Evolutionary conservation across 371 early-diverging fungal species (phyloP).

Genomic region (Syncephalastrum racemosum): DNA sequence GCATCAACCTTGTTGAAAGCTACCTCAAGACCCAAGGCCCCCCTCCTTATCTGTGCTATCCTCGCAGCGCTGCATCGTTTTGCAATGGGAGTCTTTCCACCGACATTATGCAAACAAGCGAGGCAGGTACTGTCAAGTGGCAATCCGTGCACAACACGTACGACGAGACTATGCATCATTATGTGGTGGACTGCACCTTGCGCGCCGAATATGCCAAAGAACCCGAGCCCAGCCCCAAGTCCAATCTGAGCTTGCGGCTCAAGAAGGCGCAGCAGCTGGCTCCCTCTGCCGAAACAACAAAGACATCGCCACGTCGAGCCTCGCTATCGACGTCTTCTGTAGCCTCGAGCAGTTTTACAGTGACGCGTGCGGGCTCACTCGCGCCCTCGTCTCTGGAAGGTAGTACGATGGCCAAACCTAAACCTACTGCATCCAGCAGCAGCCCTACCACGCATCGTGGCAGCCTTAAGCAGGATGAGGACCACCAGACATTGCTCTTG

Average conservation of each 20-base stretch:
- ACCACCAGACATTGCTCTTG: conserved; percentile 24
- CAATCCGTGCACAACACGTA: no score
- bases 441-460: conserved; percentile 1
- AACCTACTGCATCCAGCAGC: conserved; percentile 7
- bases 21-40: conserved; percentile 53
- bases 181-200: no score
- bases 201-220: not conserved
- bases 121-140: no score
- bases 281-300: no score
- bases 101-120: no score
- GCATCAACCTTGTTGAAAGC: conserved; percentile 44
- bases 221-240: conserved; percentile 1
- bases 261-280: no score
- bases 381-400: not conserved
- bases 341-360: no score
- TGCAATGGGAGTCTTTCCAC: no score
- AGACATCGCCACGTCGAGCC: no score
- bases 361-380: not conserved
- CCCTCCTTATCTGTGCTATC: conserved; percentile 39
- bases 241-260: conserved; percentile 7
- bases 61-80: not conserved
- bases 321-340: no score
- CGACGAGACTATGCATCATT: no score
- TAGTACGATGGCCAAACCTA: not conserved
- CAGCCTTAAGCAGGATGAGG: conserved; percentile 7